Conservation (phyloP, 2,329 filamentous ascomycete species). For the Pseudogymnoascus sp. region DNA sequence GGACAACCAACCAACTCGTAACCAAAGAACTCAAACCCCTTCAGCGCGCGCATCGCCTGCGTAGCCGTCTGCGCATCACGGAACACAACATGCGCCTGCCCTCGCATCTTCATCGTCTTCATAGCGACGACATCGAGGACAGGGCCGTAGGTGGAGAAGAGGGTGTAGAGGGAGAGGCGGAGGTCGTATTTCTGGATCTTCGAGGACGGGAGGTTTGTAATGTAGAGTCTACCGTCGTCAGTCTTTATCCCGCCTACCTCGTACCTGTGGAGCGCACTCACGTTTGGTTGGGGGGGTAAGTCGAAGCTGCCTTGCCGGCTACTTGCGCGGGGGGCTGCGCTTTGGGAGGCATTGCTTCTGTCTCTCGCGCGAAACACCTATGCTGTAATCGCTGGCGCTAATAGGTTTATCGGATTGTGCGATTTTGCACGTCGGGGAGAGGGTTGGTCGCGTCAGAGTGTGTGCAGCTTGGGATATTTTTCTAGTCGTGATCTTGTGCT, state of each 20-base stretch:
- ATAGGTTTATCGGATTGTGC: constrained; percentile 6
- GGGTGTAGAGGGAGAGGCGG: constrained; percentile 77
- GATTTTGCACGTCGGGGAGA: neutral
- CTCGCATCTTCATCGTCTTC: constrained; percentile 86
- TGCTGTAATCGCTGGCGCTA: neutral
- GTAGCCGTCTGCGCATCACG: constrained; percentile 85
- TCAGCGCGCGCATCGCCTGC: constrained; percentile 81
- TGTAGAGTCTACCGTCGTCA: constrained; percentile 59
- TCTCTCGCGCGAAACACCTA: constrained; percentile 4
- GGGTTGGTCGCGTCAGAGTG: neutral
- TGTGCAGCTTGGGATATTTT: neutral
- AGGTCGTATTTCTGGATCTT: constrained; percentile 88
- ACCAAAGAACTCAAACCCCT: constrained; percentile 80
- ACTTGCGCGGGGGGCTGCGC: constrained; percentile 31
- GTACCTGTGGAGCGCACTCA: constrained; percentile 34
- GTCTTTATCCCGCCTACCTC: constrained; percentile 7
- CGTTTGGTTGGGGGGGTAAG: constrained; percentile 66
- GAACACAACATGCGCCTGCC: constrained; percentile 89
- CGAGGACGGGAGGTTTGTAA: constrained; percentile 74
- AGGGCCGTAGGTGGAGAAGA: constrained; percentile 88
- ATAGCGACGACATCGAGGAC: constrained; percentile 87
- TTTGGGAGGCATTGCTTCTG: constrained; percentile 25
- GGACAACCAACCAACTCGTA: constrained; percentile 64
- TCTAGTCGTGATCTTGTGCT: constrained; percentile 2
- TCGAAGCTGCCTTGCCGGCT: constrained; percentile 37